Percentiles rank a stretch among this genome's conserved stretches.
Conservation (phyloP, 345 rosid genomes). For the Gossypium bickii region DNA sequence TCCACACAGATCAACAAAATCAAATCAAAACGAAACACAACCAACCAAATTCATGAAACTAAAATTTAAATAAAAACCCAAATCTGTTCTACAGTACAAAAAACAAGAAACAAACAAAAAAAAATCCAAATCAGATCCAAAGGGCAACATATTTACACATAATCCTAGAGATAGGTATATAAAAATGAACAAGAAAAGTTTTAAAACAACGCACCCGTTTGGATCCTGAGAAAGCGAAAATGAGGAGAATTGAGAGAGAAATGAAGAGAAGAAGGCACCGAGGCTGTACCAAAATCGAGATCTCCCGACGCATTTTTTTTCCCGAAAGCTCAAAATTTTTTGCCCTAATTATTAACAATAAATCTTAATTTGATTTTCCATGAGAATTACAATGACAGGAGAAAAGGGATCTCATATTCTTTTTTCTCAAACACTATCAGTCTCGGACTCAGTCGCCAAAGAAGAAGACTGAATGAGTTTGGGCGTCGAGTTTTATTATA, state of each 20-base stretch:
- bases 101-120: neutral
- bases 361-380: neutral
- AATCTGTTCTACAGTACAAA: neutral
- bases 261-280: constrained; percentile 51
- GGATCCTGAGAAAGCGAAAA: constrained; percentile 42
- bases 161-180: neutral
- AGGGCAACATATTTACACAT: neutral
- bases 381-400: neutral
- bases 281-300: constrained; percentile 56
- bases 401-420: neutral
- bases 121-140: constrained; percentile 23
- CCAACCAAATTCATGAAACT: neutral
- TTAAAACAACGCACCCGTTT: constrained; percentile 34
- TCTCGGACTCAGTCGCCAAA: neutral
- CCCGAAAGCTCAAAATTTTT: too few relatives aligned
- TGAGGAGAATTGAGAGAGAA: constrained; percentile 42
- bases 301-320: constrained; percentile 54
- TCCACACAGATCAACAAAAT: neutral
- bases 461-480: neutral
- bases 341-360: neutral
- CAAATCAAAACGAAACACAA: neutral
- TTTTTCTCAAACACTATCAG: neutral
- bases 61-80: neutral
- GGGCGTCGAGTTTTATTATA: neutral
- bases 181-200: neutral